A percentile compares a stretch with the other conserved stretches of the same genome.
Evolutionary conservation across 176 grass and related monocot genomes (phyloP).

Genomic region (Eragrostis nindensis): DNA sequence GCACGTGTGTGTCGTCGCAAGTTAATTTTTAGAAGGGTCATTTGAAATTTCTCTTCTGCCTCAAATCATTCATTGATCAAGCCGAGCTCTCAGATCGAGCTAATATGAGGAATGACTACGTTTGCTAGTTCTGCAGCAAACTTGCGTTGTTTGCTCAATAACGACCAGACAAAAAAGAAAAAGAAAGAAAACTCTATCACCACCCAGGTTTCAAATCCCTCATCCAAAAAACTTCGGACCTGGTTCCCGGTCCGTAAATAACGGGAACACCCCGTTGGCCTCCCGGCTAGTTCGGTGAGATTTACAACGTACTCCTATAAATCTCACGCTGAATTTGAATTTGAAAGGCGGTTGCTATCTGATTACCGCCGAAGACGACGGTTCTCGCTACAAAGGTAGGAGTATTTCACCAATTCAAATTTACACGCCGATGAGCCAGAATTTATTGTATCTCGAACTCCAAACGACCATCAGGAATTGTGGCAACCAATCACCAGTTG

Average conservation of each 20-base stretch:
- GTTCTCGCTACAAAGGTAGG: too few species aligned
- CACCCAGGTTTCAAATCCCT: background rate
- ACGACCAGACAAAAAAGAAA: background rate
- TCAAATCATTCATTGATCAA: too few species aligned
- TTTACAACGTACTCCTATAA: too few species aligned
- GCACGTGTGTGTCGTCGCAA: too few species aligned
- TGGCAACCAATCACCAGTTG: background rate
- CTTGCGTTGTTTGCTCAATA: background rate
- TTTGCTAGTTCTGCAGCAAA: too few species aligned
- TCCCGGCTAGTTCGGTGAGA: background rate
- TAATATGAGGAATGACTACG: too few species aligned
- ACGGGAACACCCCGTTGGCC: background rate
- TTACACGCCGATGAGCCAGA: background rate
- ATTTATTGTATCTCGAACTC: background rate
- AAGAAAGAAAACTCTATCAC: background rate
- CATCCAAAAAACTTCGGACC: background rate
- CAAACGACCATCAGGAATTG: background rate
- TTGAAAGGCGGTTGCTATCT: background rate
- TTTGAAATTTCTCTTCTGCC: too few species aligned
- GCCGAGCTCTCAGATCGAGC: too few species aligned
- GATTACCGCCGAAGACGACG: background rate
- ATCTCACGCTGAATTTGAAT: background rate
- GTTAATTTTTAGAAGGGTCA: too few species aligned
- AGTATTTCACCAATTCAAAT: background rate
- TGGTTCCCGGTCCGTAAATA: background rate